A percentile compares a stretch with the other conserved stretches of the same genome.
These are phyloP conservation scores for Capronia americana DNA, from an alignment of 2,329 filamentous ascomycete genomes.

Conservation along the genomic window DNA sequence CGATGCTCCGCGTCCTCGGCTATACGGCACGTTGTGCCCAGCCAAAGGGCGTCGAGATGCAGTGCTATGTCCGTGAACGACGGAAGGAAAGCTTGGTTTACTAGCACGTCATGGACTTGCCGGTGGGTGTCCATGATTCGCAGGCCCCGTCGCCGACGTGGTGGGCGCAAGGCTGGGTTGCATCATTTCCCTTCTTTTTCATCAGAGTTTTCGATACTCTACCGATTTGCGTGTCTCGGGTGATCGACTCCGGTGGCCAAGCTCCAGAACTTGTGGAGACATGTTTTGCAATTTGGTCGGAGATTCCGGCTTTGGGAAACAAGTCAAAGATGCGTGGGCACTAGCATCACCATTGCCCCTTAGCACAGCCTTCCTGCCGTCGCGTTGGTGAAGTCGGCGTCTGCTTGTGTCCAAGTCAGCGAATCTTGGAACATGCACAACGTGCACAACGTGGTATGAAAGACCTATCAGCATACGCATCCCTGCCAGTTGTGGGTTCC, in stretches of 20 bases:
- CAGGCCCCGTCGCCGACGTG: background rate
- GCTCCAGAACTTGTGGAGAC: background rate
- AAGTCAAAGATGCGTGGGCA: background rate
- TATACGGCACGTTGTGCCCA: constrained; percentile 21
- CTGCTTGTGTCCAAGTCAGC: background rate
- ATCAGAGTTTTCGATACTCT: background rate
- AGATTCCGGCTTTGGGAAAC: background rate
- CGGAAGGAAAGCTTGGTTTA: constrained; percentile 9
- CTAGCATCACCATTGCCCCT: background rate
- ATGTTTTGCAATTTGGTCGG: background rate
- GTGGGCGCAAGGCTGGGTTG: constrained; percentile 2
- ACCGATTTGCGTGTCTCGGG: background rate
- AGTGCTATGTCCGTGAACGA: constrained; percentile 8
- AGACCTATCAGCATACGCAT: background rate
- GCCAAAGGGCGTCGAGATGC: constrained; percentile 5
- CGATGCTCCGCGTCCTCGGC: constrained; percentile 14
- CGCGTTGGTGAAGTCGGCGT: background rate
- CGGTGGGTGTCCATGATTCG: background rate
- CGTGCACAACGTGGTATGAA: background rate
- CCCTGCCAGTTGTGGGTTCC: background rate
- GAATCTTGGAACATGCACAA: background rate
- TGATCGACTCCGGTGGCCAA: background rate
- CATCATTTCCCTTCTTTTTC: background rate
- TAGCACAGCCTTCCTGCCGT: constrained; percentile 6
- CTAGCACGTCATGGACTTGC: constrained; percentile 19